Evolutionary conservation across 768 basidiomycete species (phyloP).

Genomic region (Lactifluus hygrophoroides): DNA sequence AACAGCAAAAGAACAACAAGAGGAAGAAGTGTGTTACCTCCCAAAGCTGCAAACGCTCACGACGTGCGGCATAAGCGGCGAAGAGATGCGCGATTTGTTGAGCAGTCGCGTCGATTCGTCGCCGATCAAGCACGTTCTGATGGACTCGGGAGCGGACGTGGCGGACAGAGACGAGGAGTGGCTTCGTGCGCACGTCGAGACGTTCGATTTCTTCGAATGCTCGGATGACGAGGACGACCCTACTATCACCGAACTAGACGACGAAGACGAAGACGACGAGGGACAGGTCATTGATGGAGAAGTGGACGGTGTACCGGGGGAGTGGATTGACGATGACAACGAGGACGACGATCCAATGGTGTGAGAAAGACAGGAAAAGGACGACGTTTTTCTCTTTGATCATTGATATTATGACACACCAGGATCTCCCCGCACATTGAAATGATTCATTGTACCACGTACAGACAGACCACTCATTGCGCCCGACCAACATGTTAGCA

Average conservation of each 20-base stretch:
- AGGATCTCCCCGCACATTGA: not conserved
- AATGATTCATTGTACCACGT: not conserved
- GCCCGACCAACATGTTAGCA: constrained; percentile 1
- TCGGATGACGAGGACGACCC: constrained; percentile 42
- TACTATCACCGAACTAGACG: constrained; percentile 17
- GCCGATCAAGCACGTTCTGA: constrained; percentile 38
- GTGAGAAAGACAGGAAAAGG: not conserved
- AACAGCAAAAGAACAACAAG: too few relatives aligned
- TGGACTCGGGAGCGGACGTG: constrained; percentile 41
- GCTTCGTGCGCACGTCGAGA: constrained; percentile 42
- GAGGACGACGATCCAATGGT: not conserved
- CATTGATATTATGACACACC: not conserved
- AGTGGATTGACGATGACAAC: constrained; percentile 2
- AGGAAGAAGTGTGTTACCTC: constrained; percentile 28
- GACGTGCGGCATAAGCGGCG: constrained; percentile 37
- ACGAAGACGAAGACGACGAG: constrained; percentile 19
- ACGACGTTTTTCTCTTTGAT: not conserved
- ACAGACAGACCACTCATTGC: not conserved
- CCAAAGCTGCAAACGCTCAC: constrained; percentile 45
- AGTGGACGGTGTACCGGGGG: constrained; percentile 2
- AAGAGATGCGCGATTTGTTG: constrained; percentile 38
- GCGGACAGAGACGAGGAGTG: constrained; percentile 37
- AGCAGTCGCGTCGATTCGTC: constrained; percentile 35
- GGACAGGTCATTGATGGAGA: constrained; percentile 16
- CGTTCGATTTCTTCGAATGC: constrained; percentile 45